Evolutionary conservation across 2,329 filamentous ascomycete species (phyloP).

Genomic region (Phaeoacremonium minimum): DNA sequence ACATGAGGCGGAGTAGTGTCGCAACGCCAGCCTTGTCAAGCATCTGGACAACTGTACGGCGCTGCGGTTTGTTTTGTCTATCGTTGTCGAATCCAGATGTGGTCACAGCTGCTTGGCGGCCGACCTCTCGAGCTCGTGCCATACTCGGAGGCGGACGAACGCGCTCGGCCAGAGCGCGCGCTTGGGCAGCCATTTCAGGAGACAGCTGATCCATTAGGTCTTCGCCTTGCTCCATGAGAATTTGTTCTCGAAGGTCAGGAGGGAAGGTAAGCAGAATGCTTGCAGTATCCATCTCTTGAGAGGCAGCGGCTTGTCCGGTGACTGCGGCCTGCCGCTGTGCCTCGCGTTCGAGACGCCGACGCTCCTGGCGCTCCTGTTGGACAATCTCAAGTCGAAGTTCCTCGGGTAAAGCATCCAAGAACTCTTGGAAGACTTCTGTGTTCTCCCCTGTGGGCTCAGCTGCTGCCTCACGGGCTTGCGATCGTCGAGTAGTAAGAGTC

Average conservation of each 20-base stretch:
- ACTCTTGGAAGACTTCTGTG: constrained; percentile 85
- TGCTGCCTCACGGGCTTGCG: constrained; percentile 66
- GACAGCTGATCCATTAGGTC: constrained; percentile 81
- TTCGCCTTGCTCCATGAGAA: constrained; percentile 88
- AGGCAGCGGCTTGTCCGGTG: constrained; percentile 40
- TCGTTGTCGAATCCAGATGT: constrained; percentile 30
- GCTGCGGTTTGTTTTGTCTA: constrained; percentile 66
- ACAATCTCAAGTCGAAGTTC: constrained; percentile 89
- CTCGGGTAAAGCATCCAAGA: constrained; percentile 85
- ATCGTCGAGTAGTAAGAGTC: constrained; percentile 78
- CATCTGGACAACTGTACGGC: constrained; percentile 88
- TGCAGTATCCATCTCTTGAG: constrained; percentile 79
- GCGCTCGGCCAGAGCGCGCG: constrained; percentile 60
- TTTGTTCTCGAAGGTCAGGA: constrained; percentile 76
- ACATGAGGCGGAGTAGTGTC: constrained; percentile 97
- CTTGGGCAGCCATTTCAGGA: constrained; percentile 81
- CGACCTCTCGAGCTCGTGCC: constrained; percentile 21
- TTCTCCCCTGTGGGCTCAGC: constrained; percentile 66
- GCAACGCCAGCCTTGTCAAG: constrained; percentile 93
- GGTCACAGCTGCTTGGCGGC: constrained; percentile 15
- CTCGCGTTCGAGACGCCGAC: constrained; percentile 82
- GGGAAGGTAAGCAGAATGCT: constrained; percentile 91
- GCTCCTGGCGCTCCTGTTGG: constrained; percentile 84
- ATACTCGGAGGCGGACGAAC: constrained; percentile 19
- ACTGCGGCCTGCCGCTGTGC: constrained; percentile 67